These are phyloP conservation scores for Penicillium silybi DNA, from an alignment of 495 filamentous ascomycete genomes.

Conservation along the genomic window DNA sequence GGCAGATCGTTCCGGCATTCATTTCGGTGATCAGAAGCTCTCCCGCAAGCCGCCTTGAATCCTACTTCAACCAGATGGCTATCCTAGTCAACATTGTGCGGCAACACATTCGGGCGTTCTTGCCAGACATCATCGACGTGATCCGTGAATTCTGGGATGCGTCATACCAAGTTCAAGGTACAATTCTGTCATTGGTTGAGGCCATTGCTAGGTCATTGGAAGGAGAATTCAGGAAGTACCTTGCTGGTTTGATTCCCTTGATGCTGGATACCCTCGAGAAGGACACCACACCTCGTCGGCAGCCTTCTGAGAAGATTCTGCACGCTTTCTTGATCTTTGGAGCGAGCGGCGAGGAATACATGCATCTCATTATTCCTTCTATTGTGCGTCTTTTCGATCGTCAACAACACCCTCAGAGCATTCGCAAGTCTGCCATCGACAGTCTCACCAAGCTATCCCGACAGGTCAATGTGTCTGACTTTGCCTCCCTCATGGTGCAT, in stretches of 20 bases:
- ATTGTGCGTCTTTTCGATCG: slow-evolving; percentile 90
- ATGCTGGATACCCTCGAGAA: slow-evolving; percentile 94
- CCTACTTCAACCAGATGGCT: slow-evolving; percentile 94
- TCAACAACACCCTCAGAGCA: slow-evolving; percentile 65
- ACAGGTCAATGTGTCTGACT: slow-evolving; percentile 96
- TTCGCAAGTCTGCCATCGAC: slow-evolving; percentile 88
- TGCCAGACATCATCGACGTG: slow-evolving; percentile 77
- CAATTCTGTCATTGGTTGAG: slow-evolving; percentile 86
- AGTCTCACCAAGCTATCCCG: slow-evolving; percentile 90
- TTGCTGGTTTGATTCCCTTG: slow-evolving; percentile 79
- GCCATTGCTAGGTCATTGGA: slow-evolving; percentile 89
- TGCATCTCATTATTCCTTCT: slow-evolving; percentile 98
- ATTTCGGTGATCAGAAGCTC: slow-evolving; percentile 78
- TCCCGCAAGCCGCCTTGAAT: slow-evolving; percentile 69
- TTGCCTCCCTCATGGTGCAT: slow-evolving; percentile 91
- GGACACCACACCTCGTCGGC: slow-evolving; percentile 65
- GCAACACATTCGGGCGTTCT: slow-evolving; percentile 87
- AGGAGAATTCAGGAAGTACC: slow-evolving; percentile 93
- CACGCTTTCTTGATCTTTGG: slow-evolving; percentile 96
- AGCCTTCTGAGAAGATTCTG: slow-evolving; percentile 82
- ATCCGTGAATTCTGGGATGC: slow-evolving; percentile 83
- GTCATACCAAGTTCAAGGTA: slow-evolving; percentile 72
- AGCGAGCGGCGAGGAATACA: slow-evolving; percentile 94
- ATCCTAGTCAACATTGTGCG: slow-evolving; percentile 91
- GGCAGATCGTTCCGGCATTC: slow-evolving; percentile 91